Evolutionary conservation across 805 yeast genomes (phyloP), one percentile per base, ranked within the genome.

Genomic region (Barnettozyma botsteinii): DNA sequence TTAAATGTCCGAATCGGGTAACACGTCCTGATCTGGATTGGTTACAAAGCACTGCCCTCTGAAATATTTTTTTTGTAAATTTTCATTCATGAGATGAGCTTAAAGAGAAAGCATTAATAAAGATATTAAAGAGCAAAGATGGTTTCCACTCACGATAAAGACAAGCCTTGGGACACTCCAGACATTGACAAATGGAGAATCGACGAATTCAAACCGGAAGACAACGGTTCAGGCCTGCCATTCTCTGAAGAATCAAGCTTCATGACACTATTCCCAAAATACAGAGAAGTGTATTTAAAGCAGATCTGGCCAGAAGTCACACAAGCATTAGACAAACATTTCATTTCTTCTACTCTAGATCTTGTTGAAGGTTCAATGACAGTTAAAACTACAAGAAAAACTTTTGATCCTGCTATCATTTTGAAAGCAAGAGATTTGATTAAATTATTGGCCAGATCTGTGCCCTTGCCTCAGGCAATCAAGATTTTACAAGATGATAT

Each of bases 301-400:
- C 81, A 85, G 42, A 76, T 91, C 35, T 93, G 98, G 98, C 82
- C 85, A 37, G 97, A 93, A 48, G 93, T 93, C 10, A 87, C 97
- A 2, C 78, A 74, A 53, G 73, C 91, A 0, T 66, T 93, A 26
- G 85, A 83, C 20, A 72, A 73, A 38, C 79, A 79, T 51, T 81
- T 85, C 41, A 71, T 93, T 33, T 81, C 82, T n/a, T 86, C 96
- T 62, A 81, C 80, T 28, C 68, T 93, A 47, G 87, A 93, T 63
- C 69, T 93, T 48, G 95, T 93, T 21, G 98, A 93, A 59, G 98
- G 98, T 33, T 81, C 96, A 4, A 93, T 93, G 98, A 81, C 95
- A 0, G 98, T 93, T 14, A 85, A 81, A 53, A 93, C 98, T 13
- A 91, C 98, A 3, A 76, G 95, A 61, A 93, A 91, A 61, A 89